Conservation (phyloP, 2,329 filamentous ascomycete genomes). For the Verticillium dahliae region DNA sequence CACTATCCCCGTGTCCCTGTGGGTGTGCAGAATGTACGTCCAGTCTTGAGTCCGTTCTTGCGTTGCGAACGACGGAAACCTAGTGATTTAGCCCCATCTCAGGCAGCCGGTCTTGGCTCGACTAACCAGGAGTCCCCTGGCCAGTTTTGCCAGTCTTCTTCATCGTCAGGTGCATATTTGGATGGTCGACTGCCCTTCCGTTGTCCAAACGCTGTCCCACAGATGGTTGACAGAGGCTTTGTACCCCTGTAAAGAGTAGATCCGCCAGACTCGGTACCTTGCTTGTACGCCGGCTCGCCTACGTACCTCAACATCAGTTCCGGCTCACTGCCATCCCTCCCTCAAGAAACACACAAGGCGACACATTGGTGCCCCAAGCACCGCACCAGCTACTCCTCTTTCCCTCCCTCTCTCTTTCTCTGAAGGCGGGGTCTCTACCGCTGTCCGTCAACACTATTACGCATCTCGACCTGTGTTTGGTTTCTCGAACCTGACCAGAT, state of each 20-base stretch:
- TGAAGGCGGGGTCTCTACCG: background rate
- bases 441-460: background rate
- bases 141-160: background rate
- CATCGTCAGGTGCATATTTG: background rate
- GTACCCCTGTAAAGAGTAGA: background rate
- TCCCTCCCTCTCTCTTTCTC: background rate
- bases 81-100: background rate
- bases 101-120: background rate
- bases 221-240: background rate
- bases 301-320: no score
- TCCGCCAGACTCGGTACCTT: no score
- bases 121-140: background rate
- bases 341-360: background rate
- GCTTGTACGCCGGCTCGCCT: no score
- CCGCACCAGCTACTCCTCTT: background rate
- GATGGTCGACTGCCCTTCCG: background rate
- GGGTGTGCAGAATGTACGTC: background rate
- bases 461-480: no score
- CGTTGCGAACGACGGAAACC: background rate
- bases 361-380: background rate
- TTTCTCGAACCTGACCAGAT: background rate
- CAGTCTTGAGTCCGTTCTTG: background rate
- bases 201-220: background rate
- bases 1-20: background rate
- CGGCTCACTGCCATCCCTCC: background rate